Evolutionary conservation across 2,329 filamentous ascomycete genomes (phyloP).

Genomic region (Karstenula rhodostoma): DNA sequence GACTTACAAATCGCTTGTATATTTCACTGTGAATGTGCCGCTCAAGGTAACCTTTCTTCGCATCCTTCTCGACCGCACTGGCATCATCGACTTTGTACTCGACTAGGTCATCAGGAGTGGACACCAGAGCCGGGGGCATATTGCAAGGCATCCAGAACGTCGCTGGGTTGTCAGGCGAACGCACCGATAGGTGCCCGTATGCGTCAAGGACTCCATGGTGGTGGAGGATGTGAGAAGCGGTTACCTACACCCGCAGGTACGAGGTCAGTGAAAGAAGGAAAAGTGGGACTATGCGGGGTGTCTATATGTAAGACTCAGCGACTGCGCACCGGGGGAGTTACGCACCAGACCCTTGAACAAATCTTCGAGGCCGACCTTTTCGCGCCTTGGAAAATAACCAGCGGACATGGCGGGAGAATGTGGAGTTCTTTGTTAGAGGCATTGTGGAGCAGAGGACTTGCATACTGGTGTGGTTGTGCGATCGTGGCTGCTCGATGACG

Average conservation of each 20-base stretch:
- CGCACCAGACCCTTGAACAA: constrained; percentile 48
- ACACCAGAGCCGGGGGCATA: constrained; percentile 55
- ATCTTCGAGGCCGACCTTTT: constrained; percentile 48
- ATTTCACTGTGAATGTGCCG: constrained; percentile 57
- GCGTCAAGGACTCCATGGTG: constrained; percentile 61
- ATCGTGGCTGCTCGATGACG: constrained; percentile 5
- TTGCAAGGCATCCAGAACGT: constrained; percentile 57
- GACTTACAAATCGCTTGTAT: constrained; percentile 51
- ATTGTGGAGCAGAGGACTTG: neutral
- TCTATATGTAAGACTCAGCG: too few relatives aligned
- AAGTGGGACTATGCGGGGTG: too few relatives aligned
- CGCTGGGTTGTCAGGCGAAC: constrained; percentile 57
- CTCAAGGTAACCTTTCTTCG: constrained; percentile 50
- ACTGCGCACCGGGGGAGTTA: too few relatives aligned
- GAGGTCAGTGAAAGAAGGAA: too few relatives aligned
- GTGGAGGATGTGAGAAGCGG: constrained; percentile 62
- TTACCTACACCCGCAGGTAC: constrained; percentile 30
- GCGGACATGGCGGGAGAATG: constrained; percentile 35
- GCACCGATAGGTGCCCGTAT: constrained; percentile 64
- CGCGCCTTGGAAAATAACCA: constrained; percentile 50
- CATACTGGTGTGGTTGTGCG: neutral
- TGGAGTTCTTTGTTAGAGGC: neutral
- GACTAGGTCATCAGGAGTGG: constrained; percentile 52
- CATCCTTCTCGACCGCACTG: constrained; percentile 44
- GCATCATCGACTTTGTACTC: constrained; percentile 56